phyloP scores from a whole-genome alignment of 2,329 filamentous ascomycete species.

The Xenoacremonium recifei region DNA sequence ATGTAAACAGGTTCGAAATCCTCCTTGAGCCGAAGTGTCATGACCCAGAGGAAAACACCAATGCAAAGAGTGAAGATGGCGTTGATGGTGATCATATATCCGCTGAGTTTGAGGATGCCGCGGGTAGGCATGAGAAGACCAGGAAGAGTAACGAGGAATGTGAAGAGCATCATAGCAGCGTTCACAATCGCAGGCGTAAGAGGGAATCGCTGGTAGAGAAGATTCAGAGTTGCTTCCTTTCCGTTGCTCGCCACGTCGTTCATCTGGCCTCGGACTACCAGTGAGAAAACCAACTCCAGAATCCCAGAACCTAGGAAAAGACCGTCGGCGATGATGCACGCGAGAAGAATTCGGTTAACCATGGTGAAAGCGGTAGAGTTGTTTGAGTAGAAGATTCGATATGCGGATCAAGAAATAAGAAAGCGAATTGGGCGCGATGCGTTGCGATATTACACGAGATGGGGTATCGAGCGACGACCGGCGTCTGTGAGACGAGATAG shows the following conservation, averaged over 20 bases:
- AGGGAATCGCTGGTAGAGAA: constrained; percentile 54
- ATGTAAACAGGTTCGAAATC: constrained; percentile 63
- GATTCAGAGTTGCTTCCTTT: constrained; percentile 46
- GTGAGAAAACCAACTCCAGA: constrained; percentile 54
- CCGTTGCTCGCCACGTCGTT: constrained; percentile 44
- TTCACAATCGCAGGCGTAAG: constrained; percentile 70
- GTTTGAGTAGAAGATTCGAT: not conserved
- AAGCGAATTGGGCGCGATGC: too few relatives aligned
- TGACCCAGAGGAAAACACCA: constrained; percentile 69
- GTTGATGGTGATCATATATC: constrained; percentile 61
- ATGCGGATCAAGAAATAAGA: not conserved
- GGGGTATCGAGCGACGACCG: too few relatives aligned
- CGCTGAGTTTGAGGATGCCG: constrained; percentile 68
- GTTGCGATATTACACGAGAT: too few relatives aligned
- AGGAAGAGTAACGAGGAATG: constrained; percentile 68
- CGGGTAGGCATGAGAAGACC: constrained; percentile 67
- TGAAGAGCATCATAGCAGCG: constrained; percentile 67
- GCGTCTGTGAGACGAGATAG: too few relatives aligned
- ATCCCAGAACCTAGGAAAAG: constrained; percentile 54
- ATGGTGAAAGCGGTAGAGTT: constrained; percentile 31
- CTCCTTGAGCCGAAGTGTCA: constrained; percentile 66
- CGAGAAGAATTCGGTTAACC: constrained; percentile 54
- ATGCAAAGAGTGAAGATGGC: constrained; percentile 64
- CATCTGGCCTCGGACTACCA: constrained; percentile 49
- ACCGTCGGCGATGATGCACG: constrained; percentile 47